Conservation (phyloP, 2,329 filamentous ascomycete genomes). For the Fusarium chaquense region DNA sequence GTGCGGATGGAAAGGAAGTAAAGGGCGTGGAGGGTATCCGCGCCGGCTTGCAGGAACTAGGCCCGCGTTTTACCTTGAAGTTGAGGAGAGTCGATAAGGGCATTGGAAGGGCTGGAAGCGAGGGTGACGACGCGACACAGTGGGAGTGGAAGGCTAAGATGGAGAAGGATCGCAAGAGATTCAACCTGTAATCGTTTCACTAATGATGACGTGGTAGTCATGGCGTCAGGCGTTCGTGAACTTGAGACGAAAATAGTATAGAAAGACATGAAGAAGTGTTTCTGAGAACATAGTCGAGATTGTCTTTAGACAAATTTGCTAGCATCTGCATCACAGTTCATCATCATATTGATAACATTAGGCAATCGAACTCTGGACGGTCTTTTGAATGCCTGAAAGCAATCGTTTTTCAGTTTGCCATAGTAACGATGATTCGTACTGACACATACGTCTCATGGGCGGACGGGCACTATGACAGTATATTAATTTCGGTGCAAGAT, state of each 20-base stretch:
- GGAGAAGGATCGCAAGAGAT: slow-evolving; percentile 94
- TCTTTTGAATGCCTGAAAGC: neutral
- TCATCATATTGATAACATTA: neutral
- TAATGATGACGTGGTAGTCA: slow-evolving; percentile 7
- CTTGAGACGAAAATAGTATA: slow-evolving; percentile 21
- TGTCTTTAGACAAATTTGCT: neutral
- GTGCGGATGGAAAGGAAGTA: slow-evolving; percentile 83
- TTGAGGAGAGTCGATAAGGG: slow-evolving; percentile 91
- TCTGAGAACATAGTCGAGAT: neutral
- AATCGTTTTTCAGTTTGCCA: neutral
- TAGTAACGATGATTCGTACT: too few relatives aligned
- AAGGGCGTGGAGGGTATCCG: slow-evolving; percentile 87
- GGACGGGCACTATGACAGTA: neutral
- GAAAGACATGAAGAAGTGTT: slow-evolving; percentile 1
- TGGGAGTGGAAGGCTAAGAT: slow-evolving; percentile 98
- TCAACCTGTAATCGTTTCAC: slow-evolving; percentile 75
- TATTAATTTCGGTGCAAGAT: neutral
- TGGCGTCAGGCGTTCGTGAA: slow-evolving; percentile 31
- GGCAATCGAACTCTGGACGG: neutral
- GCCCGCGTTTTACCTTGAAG: slow-evolving; percentile 81
- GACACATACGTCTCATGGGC: neutral
- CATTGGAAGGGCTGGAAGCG: slow-evolving; percentile 75
- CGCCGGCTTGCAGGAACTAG: slow-evolving; percentile 89
- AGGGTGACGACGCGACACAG: slow-evolving; percentile 80
- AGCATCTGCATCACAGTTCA: neutral